Conservation (phyloP, 805 yeast species). For the Ogataea chonburiensis region DNA sequence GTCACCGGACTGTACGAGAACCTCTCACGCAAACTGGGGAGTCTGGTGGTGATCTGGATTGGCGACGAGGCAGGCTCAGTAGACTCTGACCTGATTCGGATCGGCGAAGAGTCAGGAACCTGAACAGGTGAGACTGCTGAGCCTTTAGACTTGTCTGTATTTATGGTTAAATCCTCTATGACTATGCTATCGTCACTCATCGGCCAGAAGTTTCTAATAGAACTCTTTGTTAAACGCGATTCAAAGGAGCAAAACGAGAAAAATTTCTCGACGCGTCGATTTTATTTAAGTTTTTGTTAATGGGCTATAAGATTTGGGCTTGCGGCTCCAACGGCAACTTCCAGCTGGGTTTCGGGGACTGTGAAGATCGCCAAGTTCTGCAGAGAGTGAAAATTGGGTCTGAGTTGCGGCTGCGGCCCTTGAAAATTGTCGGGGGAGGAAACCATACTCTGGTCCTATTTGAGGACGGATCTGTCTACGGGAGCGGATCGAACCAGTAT, state of each 20-base stretch:
- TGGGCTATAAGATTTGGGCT: conserved; percentile 37
- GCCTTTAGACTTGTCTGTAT: conserved; percentile 3
- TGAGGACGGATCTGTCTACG: conserved; percentile 50
- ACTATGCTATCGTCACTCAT: conserved; percentile 22
- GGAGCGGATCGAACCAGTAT: conserved; percentile 45
- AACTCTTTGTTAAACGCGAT: conserved; percentile 11
- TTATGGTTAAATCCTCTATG: conserved; percentile 12
- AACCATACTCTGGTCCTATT: conserved; percentile 73
- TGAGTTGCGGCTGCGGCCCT: conserved; percentile 27
- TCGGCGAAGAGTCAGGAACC: conserved; percentile 52
- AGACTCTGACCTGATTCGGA: conserved; percentile 9
- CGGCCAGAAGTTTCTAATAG: no score
- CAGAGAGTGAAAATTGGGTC: conserved; percentile 12
- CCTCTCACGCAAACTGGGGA: conserved; percentile 39
- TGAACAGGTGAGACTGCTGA: conserved; percentile 36
- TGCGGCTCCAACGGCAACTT: conserved; percentile 85
- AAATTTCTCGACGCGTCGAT: conserved; percentile 15
- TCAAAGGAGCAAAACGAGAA: conserved; percentile 3
- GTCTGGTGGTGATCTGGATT: conserved; percentile 23
- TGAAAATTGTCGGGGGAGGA: conserved; percentile 72
- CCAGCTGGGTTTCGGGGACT: conserved; percentile 66
- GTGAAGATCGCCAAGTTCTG: conserved; percentile 45
- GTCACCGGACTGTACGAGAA: conserved; percentile 37
- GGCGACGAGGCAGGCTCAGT: conserved; percentile 26
- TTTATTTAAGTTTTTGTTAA: background rate